Base-by-base conservation (phyloP, 2,329 filamentous ascomycete species). In the Leptodontidium sp. region DNA sequence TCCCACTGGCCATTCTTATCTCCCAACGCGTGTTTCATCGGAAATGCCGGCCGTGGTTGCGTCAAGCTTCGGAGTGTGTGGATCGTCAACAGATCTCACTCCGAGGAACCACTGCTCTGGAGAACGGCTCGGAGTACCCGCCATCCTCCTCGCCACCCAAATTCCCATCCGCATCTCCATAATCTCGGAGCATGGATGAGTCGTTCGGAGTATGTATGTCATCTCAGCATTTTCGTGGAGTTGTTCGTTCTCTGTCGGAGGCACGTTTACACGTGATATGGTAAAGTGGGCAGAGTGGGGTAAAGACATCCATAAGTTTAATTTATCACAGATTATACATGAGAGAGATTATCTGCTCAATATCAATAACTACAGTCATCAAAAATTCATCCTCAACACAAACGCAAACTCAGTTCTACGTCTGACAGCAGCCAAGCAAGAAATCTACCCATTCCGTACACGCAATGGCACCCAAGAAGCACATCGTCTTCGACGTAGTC, bases 401-500 rank as follows among this genome's bases (percentile, higher is more conserved):
- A 17, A 6, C 12, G 12, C 43, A 3, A 2, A 45, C 43, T 45
- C 45, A 21, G 45, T 2, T 40, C 11, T 2, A 12, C 7, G 5
- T 40, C 38, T 11, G 38, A 12, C 15, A 47, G n/a, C 11, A 47
- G n/a, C 11, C 45, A 47, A n/a, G 4, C 45, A 7, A 47, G n/a
- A 17, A 17, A 6, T 17, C 15, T 14, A n/a, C 45, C n/a, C 15
- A n/a, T 8, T n/a, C 11, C 24, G 1, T 9, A 29, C 53, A 38
- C 38, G 38, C 5, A 8, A 67, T 68, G 66, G 50, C 66, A n/a
- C 52, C 67, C 14, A 63, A 63, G 35, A 84, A 84, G 65, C 80
- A 85, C 69, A 79, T 84, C 67, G 82, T 85, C 38, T 85, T 85
- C 71, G 83, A 85, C 73, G 81, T 87, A 1, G 85, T 88, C 55